Percentiles rank a stretch among this genome's conserved stretches.
phyloP scores from a whole-genome alignment of 805 yeast species.

The Saturnispora kantuleensis region DNA sequence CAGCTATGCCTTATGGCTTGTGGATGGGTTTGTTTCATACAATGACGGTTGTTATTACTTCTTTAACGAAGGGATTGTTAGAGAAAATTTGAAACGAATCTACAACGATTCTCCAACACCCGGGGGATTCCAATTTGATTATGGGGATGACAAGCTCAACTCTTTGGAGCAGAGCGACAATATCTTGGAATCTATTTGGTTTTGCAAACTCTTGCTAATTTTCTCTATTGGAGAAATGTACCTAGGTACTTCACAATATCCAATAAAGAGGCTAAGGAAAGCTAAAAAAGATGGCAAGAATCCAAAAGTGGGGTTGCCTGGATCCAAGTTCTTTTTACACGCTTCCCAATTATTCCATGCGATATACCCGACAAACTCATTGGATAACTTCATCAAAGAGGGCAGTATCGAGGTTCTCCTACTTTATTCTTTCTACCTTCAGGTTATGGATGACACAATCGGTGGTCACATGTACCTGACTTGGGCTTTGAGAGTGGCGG shows the following conservation, averaged over 20 bases:
- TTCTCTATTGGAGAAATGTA: slow-evolving; percentile 81
- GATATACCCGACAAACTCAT: slow-evolving; percentile 57
- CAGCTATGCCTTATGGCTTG: slow-evolving; percentile 62
- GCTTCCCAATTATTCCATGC: slow-evolving; percentile 76
- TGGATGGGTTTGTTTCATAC: slow-evolving; percentile 67
- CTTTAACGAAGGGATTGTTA: slow-evolving; percentile 73
- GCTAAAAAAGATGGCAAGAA: slow-evolving; percentile 6
- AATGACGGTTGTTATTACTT: slow-evolving; percentile 81
- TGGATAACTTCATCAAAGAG: slow-evolving; percentile 66
- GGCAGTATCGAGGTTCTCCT: slow-evolving; percentile 73
- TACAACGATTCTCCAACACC: slow-evolving; percentile 38
- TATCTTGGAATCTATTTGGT: slow-evolving; percentile 69
- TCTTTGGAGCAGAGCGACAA: slow-evolving; percentile 35
- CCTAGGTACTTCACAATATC: slow-evolving; percentile 60
- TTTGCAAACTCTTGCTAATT: slow-evolving; percentile 61
- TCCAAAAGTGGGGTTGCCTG: slow-evolving; percentile 42
- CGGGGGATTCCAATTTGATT: slow-evolving; percentile 22
- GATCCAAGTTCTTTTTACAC: slow-evolving; percentile 67
- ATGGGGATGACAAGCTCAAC: slow-evolving; percentile 19
- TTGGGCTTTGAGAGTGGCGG: slow-evolving; percentile 59
- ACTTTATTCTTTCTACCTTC: slow-evolving; percentile 67
- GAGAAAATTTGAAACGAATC: slow-evolving; percentile 51
- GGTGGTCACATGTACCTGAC: slow-evolving; percentile 78
- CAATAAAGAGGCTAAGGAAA: slow-evolving; percentile 32
- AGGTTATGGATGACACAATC: slow-evolving; percentile 76